These are phyloP conservation scores for Aspergillus caelatus DNA, from an alignment of 2,329 filamentous ascomycete genomes.

Conservation along the genomic window DNA sequence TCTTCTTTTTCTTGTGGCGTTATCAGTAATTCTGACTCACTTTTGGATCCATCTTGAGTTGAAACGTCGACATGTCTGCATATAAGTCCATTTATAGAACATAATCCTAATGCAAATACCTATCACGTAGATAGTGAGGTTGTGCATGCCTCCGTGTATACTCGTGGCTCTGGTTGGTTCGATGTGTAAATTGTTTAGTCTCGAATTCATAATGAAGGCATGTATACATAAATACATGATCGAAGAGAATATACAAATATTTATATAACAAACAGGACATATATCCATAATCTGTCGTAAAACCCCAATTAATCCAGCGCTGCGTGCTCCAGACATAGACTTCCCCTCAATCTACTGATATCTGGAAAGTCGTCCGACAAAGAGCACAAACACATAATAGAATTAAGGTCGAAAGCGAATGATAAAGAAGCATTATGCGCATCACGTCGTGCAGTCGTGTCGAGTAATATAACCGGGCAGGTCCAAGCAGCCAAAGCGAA, in stretches of 20 bases:
- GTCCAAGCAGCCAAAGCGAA: constrained; percentile 19
- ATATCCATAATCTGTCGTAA: constrained; percentile 24
- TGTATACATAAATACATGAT: constrained; percentile 20
- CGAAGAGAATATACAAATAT: constrained; percentile 2
- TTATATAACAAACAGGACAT: constrained; percentile 14
- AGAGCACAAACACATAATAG: background rate
- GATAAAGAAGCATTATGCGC: constrained; percentile 31
- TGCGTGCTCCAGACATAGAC: constrained; percentile 12
- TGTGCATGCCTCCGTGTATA: background rate
- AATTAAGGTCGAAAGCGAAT: constrained; percentile 10
- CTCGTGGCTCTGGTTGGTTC: background rate
- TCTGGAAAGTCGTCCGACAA: background rate
- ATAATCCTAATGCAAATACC: background rate
- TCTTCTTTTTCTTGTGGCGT: background rate
- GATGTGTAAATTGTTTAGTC: background rate
- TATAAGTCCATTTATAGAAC: background rate
- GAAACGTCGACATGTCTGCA: background rate
- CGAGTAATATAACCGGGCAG: constrained; percentile 27
- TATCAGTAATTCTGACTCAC: background rate
- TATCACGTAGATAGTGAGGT: background rate
- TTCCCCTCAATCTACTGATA: constrained; percentile 5
- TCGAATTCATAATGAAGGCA: constrained; percentile 11
- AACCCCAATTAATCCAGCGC: constrained; percentile 16
- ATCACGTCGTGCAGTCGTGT: constrained; percentile 37
- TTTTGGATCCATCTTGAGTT: background rate